Base-by-base conservation (phyloP, 2,329 filamentous ascomycete genomes). In the Sporothrix pseudoabietina region DNA sequence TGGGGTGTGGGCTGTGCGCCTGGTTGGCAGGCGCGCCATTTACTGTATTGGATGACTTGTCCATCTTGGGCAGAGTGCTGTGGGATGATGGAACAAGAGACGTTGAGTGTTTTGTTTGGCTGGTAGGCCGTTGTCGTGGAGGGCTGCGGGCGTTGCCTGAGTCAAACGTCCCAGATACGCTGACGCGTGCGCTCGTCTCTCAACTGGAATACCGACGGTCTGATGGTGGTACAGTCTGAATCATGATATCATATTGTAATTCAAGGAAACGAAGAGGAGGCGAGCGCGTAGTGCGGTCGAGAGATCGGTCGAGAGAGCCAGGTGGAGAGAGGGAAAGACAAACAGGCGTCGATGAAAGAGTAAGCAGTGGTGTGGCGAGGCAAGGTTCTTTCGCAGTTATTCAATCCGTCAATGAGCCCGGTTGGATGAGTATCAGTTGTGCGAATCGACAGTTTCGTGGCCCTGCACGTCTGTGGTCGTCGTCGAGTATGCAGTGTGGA, bases 1-100 rank as follows among this genome's bases (percentile, higher is more conserved):
- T 77, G 76, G 75, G 76, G 68, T 72, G 74, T 66, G 71, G 75
- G 71, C 49, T 75, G 74, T 75, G 74, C 71, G 74, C 74, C 70
- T 73, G 76, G 72, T 44, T 75, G 74, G 75, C 74, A 66, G 74
- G 49, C 77, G 77, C 75, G 77, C 78, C 78, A 77, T 79, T 78
- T 75, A 78, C 76, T 72, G 77, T 78, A 77, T 75, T 79, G 74
- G 77, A 75, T 77, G 80, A 77, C 77, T 77, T 80, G 79, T 82
- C 80, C 81, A 82, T 82, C 76, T 41, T 73, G 26, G 49, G 61
- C 39, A 35, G 19, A 19, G 61, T 32, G 78, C 77, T 78, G 78
- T 77, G 77, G 77, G 77, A 75, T 76, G 75, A 73, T 75, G 77
- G 73, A 69, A 69, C 68, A 52, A 57, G 63, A 72, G 61, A 74